Conservation (phyloP, 352 stramenopile genomes). For the Phytophthora litchii region DNA sequence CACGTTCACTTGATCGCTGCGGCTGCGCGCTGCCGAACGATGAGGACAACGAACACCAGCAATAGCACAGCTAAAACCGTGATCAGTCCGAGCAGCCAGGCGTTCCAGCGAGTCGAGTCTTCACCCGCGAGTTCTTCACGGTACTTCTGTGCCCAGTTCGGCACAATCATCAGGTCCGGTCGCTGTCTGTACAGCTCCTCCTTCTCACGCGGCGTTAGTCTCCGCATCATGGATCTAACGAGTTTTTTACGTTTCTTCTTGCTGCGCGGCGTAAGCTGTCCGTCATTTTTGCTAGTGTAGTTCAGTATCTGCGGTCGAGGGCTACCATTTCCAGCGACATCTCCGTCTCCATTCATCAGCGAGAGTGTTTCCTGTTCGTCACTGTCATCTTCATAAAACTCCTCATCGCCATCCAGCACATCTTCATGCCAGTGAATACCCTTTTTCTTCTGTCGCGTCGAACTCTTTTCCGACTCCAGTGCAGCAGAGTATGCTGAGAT, state of each 20-base stretch:
- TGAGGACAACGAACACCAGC: constrained; percentile 80
- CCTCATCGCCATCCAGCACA: constrained; percentile 77
- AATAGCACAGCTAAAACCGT: constrained; percentile 69
- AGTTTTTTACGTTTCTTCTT: constrained; percentile 88
- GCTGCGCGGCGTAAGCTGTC: constrained; percentile 61
- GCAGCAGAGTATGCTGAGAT: constrained; percentile 72
- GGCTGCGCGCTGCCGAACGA: constrained; percentile 56
- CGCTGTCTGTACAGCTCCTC: constrained; percentile 84
- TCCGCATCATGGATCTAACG: constrained; percentile 76
- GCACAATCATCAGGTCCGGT: constrained; percentile 87
- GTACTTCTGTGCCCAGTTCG: constrained; percentile 90
- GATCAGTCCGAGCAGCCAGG: constrained; percentile 82
- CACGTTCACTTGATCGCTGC: constrained; percentile 17
- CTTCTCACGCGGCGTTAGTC: constrained; percentile 81
- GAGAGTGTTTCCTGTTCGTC: constrained; percentile 55
- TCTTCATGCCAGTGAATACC: constrained; percentile 76
- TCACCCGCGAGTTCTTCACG: constrained; percentile 79
- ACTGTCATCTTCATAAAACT: constrained; percentile 72
- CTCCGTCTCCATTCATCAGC: constrained; percentile 49
- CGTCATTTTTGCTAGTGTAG: constrained; percentile 56
- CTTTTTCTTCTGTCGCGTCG: constrained; percentile 46
- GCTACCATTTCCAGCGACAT: constrained; percentile 35
- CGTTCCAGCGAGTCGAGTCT: constrained; percentile 73
- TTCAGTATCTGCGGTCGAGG: constrained; percentile 56
- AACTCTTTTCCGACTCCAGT: constrained; percentile 53